Conservation (phyloP, 2,329 filamentous ascomycete genomes). For the Ophiognomonia clavigignenti-juglandacearum region DNA sequence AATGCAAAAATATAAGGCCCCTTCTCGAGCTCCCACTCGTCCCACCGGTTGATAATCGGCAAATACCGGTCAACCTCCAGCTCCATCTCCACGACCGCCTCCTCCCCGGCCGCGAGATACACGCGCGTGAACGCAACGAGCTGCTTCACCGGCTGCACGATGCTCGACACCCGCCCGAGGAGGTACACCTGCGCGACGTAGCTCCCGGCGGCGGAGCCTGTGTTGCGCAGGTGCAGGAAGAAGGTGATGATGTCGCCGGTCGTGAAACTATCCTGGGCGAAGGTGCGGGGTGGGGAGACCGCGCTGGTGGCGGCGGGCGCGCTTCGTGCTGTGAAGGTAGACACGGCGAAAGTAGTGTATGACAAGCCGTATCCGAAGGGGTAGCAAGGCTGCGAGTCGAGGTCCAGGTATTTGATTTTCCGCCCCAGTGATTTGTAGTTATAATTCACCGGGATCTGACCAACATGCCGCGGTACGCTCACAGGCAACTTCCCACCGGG, state of each 20-base stretch:
- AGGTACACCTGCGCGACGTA: slow-evolving; percentile 38
- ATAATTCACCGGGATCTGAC: slow-evolving; percentile 31
- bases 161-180: slow-evolving; percentile 32
- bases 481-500: slow-evolving; percentile 30
- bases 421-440: slow-evolving; percentile 28
- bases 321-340: slow-evolving; percentile 20
- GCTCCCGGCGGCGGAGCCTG: slow-evolving; percentile 27
- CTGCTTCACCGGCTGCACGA: slow-evolving; percentile 37
- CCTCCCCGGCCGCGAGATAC: slow-evolving; percentile 30
- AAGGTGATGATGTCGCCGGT: slow-evolving; percentile 29
- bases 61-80: slow-evolving; percentile 38
- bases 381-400: slow-evolving; percentile 25
- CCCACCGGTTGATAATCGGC: slow-evolving; percentile 34
- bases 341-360: slow-evolving; percentile 27
- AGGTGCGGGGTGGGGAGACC: too few species aligned
- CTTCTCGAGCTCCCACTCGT: slow-evolving; percentile 39
- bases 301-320: neutral
- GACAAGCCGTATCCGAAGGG: slow-evolving; percentile 32
- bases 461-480: slow-evolving; percentile 28
- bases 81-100: slow-evolving; percentile 26
- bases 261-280: neutral
- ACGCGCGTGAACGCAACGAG: slow-evolving; percentile 36
- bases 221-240: slow-evolving; percentile 28
- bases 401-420: slow-evolving; percentile 25
- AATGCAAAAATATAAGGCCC: slow-evolving; percentile 37